Conservation (phyloP, 2,329 filamentous ascomycete genomes). For the Magnaporthiopsis rhizophila region DNA sequence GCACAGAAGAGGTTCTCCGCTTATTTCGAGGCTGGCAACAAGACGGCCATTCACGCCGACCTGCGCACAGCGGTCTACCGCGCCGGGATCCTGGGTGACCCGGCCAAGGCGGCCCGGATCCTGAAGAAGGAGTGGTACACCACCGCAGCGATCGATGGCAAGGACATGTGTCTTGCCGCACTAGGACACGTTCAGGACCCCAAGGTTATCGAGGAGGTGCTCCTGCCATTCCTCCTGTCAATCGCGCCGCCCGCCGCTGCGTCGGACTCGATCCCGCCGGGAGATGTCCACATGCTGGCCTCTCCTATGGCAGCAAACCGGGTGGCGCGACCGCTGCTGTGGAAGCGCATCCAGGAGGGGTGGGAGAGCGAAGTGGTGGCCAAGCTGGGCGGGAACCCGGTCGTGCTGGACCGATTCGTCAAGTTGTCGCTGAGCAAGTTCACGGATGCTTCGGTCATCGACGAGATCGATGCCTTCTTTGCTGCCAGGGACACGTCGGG, state of each 20-base stretch:
- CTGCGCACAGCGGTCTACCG: conserved; percentile 75
- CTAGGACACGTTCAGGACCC: conserved; percentile 66
- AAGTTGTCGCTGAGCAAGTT: conserved; percentile 72
- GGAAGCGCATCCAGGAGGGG: conserved; percentile 78
- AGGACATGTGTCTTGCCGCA: conserved; percentile 72
- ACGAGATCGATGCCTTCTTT: conserved; percentile 82
- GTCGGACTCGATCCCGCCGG: conserved; percentile 64
- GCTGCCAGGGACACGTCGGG: conserved; percentile 73
- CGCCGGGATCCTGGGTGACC: conserved; percentile 62
- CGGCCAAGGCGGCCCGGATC: conserved; percentile 59
- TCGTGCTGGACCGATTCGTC: conserved; percentile 84
- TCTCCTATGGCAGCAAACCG: conserved; percentile 65
- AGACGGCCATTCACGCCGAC: conserved; percentile 67
- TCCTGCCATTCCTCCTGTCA: conserved; percentile 72
- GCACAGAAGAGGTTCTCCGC: conserved; percentile 71
- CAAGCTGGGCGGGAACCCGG: conserved; percentile 68
- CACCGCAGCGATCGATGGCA: conserved; percentile 82
- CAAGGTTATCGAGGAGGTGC: conserved; percentile 58
- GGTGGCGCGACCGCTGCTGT: conserved; percentile 64
- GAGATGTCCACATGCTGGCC: conserved; percentile 82
- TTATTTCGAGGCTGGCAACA: conserved; percentile 64
- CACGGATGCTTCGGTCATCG: conserved; percentile 57
- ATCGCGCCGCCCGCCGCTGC: conserved; percentile 20
- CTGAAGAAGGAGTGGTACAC: conserved; percentile 79
- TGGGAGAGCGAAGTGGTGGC: conserved; percentile 63